Evolutionary conservation across 2,329 filamentous ascomycete genomes (phyloP), one percentile per base, ranked within the genome.

Genomic region (Pestalotiopsis sp.): DNA sequence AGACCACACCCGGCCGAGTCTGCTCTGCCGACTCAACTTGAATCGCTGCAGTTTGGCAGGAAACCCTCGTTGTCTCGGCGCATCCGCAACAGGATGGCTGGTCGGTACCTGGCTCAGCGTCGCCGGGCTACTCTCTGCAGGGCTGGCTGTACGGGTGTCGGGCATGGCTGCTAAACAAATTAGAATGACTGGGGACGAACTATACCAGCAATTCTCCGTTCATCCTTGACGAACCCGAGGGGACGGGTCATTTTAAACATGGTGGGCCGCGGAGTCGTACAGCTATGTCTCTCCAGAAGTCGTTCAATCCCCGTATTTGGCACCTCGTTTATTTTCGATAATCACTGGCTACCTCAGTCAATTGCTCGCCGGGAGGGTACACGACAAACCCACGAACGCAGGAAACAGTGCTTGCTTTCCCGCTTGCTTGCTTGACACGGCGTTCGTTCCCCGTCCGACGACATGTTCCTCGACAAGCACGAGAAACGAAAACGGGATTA

Each of bases 211-310:
- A 17, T 36, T 20, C 20, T 49, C 17, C 20, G 13, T 45, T 11
- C 40, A 13, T 27, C 23, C n/a, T 40, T 64, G 38, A 23, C 20
- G 40, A 17, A 13, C 49, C 40, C 61, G 61, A 64, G 61, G 61
- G 25, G 17, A 64, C 17, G 38, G 38, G 6, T 64, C 40, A 40
- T 62, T 62, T 62, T 62, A 62, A 62, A 62, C 59, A 40, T 36
- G 11, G 17, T 38, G 17, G 59, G 25, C 17, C 12, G 36, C 20
- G 3, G 38, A 36, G 31, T 40, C 41, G 31, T 40, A 62, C 59
- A 20, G 20, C 45, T 52, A 23, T 52, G 45, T 52, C 45, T 52
- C 45, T 52, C 7, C 17, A 52, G 31, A 31, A 62, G 59, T 62
- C 27, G 4, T 17, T 38, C 27, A 11, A 59, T 36, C 20, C 57